Percentiles rank a stretch among this genome's conserved stretches.
phyloP scores from a whole-genome alignment of 768 basidiomycete species.

The Piloderma croceum region DNA sequence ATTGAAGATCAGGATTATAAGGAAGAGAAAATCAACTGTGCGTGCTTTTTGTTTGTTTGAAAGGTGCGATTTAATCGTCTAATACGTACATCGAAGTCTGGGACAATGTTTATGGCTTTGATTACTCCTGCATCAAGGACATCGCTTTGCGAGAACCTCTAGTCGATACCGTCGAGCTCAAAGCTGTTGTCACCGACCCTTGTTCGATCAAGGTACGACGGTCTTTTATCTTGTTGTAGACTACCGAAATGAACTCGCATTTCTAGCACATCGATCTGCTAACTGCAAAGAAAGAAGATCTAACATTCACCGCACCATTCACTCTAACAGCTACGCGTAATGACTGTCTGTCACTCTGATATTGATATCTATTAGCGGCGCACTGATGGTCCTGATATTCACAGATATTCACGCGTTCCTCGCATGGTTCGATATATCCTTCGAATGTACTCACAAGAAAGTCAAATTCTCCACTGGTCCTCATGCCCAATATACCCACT shows the following conservation, averaged over 20 bases:
- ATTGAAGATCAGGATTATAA: constrained; percentile 99
- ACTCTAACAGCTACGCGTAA: constrained; percentile 75
- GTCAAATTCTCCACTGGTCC: constrained; percentile 96
- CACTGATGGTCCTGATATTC: too few relatives aligned
- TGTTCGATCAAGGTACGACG: constrained; percentile 72
- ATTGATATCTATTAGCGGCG: too few relatives aligned
- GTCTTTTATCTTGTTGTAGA: not conserved
- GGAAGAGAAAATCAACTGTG: constrained; percentile 99
- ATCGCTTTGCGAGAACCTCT: constrained; percentile 94
- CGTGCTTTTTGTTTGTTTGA: constrained; percentile 25
- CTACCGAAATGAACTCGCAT: not conserved
- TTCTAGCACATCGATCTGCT: constrained; percentile 84
- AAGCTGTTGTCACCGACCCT: constrained; percentile 91
- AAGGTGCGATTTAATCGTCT: constrained; percentile 1
- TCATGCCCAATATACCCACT: constrained; percentile 93
- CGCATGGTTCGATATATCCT: constrained; percentile 97
- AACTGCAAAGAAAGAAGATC: constrained; percentile 92
- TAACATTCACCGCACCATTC: constrained; percentile 81
- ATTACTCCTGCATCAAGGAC: constrained; percentile 99
- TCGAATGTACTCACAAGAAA: constrained; percentile 94
- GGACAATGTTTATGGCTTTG: constrained; percentile 99
- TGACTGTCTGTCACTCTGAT: constrained; percentile 72
- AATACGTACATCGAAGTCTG: constrained; percentile 59
- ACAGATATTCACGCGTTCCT: constrained; percentile 95
- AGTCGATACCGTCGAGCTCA: constrained; percentile 98